Percentiles rank a stretch among this genome's conserved stretches.
These are phyloP conservation scores for Talaromyces trachyspermus DNA, from an alignment of 495 filamentous ascomycete genomes.

Conservation along the genomic window DNA sequence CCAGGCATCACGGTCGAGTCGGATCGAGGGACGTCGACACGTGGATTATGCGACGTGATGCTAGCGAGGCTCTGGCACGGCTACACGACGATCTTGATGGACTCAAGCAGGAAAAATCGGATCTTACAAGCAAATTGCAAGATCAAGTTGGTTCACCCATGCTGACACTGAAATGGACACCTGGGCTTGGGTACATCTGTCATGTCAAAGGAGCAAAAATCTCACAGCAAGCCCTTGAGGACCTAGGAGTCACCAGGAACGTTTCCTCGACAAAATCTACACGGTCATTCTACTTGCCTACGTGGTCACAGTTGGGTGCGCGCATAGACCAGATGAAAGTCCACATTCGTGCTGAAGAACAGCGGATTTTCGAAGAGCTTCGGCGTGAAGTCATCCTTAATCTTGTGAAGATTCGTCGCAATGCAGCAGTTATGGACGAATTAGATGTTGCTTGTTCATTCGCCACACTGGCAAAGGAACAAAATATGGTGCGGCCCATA, in stretches of 20 bases:
- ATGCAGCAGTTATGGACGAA: slow-evolving; percentile 83
- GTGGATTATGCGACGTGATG: slow-evolving; percentile 79
- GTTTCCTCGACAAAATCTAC: slow-evolving; percentile 77
- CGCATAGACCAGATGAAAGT: slow-evolving; percentile 63
- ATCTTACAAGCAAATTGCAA: slow-evolving; percentile 54
- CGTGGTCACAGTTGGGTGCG: slow-evolving; percentile 75
- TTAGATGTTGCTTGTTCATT: slow-evolving; percentile 84
- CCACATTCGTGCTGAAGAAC: slow-evolving; percentile 74
- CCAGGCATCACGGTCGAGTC: slow-evolving; percentile 19
- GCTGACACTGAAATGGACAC: slow-evolving; percentile 75
- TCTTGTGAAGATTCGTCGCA: slow-evolving; percentile 75
- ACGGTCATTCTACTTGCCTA: slow-evolving; percentile 70
- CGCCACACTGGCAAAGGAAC: slow-evolving; percentile 66
- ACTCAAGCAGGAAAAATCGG: slow-evolving; percentile 49
- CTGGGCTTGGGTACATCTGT: slow-evolving; percentile 78
- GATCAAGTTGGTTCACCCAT: slow-evolving; percentile 46
- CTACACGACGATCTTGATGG: slow-evolving; percentile 59
- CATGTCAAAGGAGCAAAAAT: slow-evolving; percentile 79
- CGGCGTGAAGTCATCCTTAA: slow-evolving; percentile 69
- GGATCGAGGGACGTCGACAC: slow-evolving; percentile 43
- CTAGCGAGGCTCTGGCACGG: slow-evolving; percentile 53
- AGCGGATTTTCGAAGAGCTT: slow-evolving; percentile 60
- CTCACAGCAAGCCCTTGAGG: slow-evolving; percentile 36
- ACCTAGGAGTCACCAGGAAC: slow-evolving; percentile 44
- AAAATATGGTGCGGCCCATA: slow-evolving; percentile 63